These are phyloP conservation scores for Jaminaea rosea DNA, from an alignment of 1,284 basidiomycete genomes.

Conservation along the genomic window DNA sequence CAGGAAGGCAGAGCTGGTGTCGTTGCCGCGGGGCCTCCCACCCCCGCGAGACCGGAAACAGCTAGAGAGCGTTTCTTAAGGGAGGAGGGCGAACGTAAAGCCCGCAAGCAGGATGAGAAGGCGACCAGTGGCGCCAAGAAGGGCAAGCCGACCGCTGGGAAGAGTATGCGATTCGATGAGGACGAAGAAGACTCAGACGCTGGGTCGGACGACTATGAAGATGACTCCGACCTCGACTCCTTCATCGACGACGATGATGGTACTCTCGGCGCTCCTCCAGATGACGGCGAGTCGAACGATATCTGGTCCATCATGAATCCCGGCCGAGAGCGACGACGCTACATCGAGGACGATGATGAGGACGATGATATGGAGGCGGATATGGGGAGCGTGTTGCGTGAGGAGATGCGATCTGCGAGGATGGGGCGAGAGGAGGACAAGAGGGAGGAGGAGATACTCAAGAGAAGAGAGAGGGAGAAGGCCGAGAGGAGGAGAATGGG, in stretches of 20 bases:
- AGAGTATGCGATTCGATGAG: slow-evolving; percentile 7
- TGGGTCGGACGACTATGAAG: neutral
- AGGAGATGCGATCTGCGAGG: slow-evolving; percentile 30
- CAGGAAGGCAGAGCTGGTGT: neutral
- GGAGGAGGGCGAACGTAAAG: slow-evolving; percentile 22
- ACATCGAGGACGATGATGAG: slow-evolving; percentile 27
- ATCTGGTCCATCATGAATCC: slow-evolving; percentile 35
- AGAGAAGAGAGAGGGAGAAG: slow-evolving; percentile 26
- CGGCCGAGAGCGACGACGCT: slow-evolving; percentile 28
- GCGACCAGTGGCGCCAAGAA: neutral
- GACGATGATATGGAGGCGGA: slow-evolving; percentile 44
- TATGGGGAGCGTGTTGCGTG: slow-evolving; percentile 26
- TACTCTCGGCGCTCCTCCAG: no score
- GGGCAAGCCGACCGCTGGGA: neutral
- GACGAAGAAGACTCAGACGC: slow-evolving; percentile 21
- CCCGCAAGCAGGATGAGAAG: neutral
- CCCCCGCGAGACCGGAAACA: slow-evolving; percentile 13
- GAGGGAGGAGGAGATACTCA: slow-evolving; percentile 26
- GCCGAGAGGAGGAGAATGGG: slow-evolving; percentile 1
- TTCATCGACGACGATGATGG: neutral
- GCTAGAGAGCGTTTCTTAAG: slow-evolving; percentile 33
- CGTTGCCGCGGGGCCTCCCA: neutral
- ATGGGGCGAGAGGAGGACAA: slow-evolving; percentile 33
- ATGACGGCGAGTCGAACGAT: slow-evolving; percentile 12
- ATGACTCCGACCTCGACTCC: neutral